Conservation (phyloP, 139 green algal genomes). For the Micromonas pusilla region DNA sequence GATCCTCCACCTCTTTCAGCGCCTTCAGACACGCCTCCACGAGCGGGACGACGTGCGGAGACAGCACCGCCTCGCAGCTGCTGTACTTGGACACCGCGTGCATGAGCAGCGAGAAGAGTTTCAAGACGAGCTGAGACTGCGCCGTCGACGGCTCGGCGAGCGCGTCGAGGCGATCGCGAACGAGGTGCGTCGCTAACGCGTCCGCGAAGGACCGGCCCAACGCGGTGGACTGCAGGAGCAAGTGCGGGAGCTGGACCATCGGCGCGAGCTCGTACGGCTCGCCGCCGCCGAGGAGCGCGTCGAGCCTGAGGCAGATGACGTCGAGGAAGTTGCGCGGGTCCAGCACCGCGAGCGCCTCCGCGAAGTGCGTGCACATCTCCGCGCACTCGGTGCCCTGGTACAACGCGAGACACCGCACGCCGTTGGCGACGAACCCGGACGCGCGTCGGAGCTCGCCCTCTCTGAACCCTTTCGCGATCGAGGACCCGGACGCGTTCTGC, state of each 20-base stretch:
- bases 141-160: constrained; percentile 35
- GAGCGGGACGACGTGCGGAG: constrained; percentile 39
- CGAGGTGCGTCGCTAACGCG: constrained; percentile 42
- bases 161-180: constrained; percentile 43
- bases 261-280: constrained; percentile 5
- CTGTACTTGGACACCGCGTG: constrained; percentile 41
- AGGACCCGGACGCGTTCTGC: not conserved
- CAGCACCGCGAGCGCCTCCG: constrained; percentile 71
- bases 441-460: constrained; percentile 1
- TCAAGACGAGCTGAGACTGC: constrained; percentile 36
- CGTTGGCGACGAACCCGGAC: constrained; percentile 38
- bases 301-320: constrained; percentile 51
- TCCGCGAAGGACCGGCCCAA: constrained; percentile 36
- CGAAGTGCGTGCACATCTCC: constrained; percentile 66
- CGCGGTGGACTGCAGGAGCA: constrained; percentile 36
- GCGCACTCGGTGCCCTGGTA: constrained; percentile 44
- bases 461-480: not conserved
- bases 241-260: constrained; percentile 21
- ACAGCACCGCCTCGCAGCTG: constrained; percentile 42
- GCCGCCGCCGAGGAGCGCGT: constrained; percentile 7
- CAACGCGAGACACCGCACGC: constrained; percentile 40
- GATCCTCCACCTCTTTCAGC: constrained; percentile 26
- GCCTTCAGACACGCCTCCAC: constrained; percentile 41
- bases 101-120: constrained; percentile 57
- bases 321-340: constrained; percentile 80